Conservation (phyloP, 169 alveolate genomes). For the Plasmodium coatneyi region DNA sequence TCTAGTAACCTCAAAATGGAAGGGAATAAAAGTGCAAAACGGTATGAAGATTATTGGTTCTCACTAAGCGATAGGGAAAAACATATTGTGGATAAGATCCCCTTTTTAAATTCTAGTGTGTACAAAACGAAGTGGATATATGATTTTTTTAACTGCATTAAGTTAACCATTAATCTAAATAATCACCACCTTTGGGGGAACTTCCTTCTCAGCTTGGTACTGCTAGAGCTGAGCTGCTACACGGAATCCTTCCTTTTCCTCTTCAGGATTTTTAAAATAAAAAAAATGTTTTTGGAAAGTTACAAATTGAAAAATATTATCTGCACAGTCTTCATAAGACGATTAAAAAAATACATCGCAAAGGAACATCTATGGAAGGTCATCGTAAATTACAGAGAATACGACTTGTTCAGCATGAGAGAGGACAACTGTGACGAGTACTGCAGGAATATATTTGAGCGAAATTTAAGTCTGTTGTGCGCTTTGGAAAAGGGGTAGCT, state of each 20-base stretch:
- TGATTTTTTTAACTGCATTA: slow-evolving; percentile 58
- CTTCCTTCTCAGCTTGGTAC: slow-evolving; percentile 60
- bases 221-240: slow-evolving; percentile 70
- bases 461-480: slow-evolving; percentile 34
- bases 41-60: not conserved
- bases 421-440: slow-evolving; percentile 37
- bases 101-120: slow-evolving; percentile 52
- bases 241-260: slow-evolving; percentile 68
- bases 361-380: slow-evolving; percentile 46
- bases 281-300: slow-evolving; percentile 66
- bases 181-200: slow-evolving; percentile 48
- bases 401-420: slow-evolving; percentile 59
- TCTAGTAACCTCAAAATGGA: not conserved
- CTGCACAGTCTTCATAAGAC: slow-evolving; percentile 53
- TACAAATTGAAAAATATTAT: slow-evolving; percentile 68
- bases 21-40: not conserved
- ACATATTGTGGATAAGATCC: slow-evolving; percentile 24
- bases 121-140: slow-evolving; percentile 70
- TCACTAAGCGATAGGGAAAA: slow-evolving; percentile 7
- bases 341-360: slow-evolving; percentile 29
- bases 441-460: slow-evolving; percentile 21
- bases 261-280: slow-evolving; percentile 45
- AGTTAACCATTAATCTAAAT: slow-evolving; percentile 63
- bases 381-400: slow-evolving; percentile 40
- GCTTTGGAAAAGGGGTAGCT: slow-evolving; percentile 33